Evolutionary conservation across 2,329 filamentous ascomycete genomes (phyloP).

Genomic region (Fusarium lyarnte): DNA sequence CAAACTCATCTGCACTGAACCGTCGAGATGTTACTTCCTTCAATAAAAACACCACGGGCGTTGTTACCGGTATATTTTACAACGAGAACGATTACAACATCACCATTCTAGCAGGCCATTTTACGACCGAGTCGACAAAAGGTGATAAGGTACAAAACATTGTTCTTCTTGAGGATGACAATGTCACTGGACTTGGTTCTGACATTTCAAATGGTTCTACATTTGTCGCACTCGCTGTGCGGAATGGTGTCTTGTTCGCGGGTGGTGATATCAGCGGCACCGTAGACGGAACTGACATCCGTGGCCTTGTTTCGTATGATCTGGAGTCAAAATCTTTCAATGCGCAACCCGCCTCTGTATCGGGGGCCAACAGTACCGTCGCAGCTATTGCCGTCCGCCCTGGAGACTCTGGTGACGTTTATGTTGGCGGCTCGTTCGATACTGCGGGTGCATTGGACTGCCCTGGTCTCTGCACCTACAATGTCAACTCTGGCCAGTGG

Average conservation of each 20-base stretch:
- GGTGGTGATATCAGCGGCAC: slow-evolving; percentile 82
- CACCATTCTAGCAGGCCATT: slow-evolving; percentile 89
- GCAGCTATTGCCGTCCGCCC: slow-evolving; percentile 80
- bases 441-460: slow-evolving; percentile 85
- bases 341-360: slow-evolving; percentile 79
- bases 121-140: slow-evolving; percentile 74
- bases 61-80: slow-evolving; percentile 84
- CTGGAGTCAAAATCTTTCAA: slow-evolving; percentile 71
- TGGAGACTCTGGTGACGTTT: slow-evolving; percentile 73
- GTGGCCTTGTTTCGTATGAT: slow-evolving; percentile 84
- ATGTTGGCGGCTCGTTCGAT: slow-evolving; percentile 86
- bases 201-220: slow-evolving; percentile 77
- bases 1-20: slow-evolving; percentile 49
- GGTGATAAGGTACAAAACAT: slow-evolving; percentile 82
- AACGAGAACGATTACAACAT: slow-evolving; percentile 75
- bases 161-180: slow-evolving; percentile 80
- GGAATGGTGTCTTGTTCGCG: slow-evolving; percentile 77
- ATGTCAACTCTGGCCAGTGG: slow-evolving; percentile 78
- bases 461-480: slow-evolving; percentile 82
- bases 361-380: slow-evolving; percentile 76
- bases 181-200: slow-evolving; percentile 75
- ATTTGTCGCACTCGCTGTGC: slow-evolving; percentile 75
- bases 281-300: slow-evolving; percentile 69
- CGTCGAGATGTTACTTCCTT: slow-evolving; percentile 59
- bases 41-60: slow-evolving; percentile 65